Evolutionary conservation across 495 filamentous ascomycete genomes (phyloP).

Genomic region (Poronia punctata): DNA sequence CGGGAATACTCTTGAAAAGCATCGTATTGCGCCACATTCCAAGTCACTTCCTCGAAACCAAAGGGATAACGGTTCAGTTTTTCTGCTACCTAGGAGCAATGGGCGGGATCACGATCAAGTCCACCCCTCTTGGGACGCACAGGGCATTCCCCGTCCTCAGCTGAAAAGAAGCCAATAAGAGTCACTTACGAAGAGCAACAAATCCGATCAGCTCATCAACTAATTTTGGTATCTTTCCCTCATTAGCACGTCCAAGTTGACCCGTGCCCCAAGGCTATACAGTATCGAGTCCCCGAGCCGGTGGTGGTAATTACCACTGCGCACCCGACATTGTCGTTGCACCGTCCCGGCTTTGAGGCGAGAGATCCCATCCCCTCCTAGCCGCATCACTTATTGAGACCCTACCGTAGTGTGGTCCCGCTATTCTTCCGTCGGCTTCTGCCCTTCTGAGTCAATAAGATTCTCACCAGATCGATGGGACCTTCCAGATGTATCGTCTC

Average conservation of each 20-base stretch:
- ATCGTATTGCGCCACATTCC: not conserved
- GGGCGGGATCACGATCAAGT: conserved; percentile 49
- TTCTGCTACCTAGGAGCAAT: conserved; percentile 21
- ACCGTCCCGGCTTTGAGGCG: conserved; percentile 4
- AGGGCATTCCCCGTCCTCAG: conserved; percentile 82
- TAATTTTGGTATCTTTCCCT: conserved; percentile 85
- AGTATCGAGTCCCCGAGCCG: conserved; percentile 3
- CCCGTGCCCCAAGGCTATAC: conserved; percentile 26
- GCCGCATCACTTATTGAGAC: not conserved
- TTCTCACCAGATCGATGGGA: no score
- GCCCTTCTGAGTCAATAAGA: no score
- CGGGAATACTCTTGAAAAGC: not conserved
- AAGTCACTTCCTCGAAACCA: not conserved
- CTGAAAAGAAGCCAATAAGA: conserved; percentile 36
- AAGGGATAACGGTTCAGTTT: conserved; percentile 10
- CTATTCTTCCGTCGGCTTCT: not conserved
- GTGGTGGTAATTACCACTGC: conserved; percentile 9
- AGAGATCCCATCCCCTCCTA: not conserved
- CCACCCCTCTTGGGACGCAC: conserved; percentile 53
- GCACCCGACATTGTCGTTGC: conserved; percentile 2
- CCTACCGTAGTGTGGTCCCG: conserved; percentile 3
- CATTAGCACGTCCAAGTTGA: conserved; percentile 72
- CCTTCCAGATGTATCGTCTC: no score
- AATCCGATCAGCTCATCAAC: conserved; percentile 18
- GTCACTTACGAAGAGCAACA: conserved; percentile 19